A percentile compares a stretch with the other conserved stretches of the same genome.
Evolutionary conservation across 148 eudicot genomes (phyloP).

Genomic region (Cornus florida): DNA sequence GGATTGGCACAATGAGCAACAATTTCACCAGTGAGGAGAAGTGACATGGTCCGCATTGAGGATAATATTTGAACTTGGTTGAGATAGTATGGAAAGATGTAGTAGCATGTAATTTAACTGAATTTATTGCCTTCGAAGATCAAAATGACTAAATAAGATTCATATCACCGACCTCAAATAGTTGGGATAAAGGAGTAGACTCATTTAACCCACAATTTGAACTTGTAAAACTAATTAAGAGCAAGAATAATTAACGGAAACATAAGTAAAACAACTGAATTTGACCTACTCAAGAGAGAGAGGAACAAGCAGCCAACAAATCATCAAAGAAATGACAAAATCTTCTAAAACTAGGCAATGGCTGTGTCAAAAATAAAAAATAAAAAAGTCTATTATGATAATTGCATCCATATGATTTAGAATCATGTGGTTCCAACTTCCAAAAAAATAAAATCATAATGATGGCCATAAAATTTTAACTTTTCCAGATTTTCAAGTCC

Average conservation of each 20-base stretch:
- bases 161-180: no score
- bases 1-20: no score
- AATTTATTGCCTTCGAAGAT: no score
- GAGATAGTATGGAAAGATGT: no score
- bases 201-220: neutral
- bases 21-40: no score
- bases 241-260: neutral
- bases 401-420: neutral
- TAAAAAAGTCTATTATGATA: no score
- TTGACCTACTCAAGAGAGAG: neutral
- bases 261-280: neutral
- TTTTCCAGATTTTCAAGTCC: neutral
- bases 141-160: no score
- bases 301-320: neutral
- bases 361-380: no score
- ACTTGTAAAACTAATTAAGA: neutral
- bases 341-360: neutral
- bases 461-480: neutral
- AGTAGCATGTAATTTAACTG: no score
- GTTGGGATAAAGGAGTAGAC: neutral
- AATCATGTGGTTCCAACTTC: neutral
- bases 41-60: no score
- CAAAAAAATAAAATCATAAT: neutral
- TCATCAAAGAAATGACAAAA: neutral
- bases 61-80: no score